Conservation (phyloP, 306 rosid genomes). For the Coriaria nepalensis region DNA sequence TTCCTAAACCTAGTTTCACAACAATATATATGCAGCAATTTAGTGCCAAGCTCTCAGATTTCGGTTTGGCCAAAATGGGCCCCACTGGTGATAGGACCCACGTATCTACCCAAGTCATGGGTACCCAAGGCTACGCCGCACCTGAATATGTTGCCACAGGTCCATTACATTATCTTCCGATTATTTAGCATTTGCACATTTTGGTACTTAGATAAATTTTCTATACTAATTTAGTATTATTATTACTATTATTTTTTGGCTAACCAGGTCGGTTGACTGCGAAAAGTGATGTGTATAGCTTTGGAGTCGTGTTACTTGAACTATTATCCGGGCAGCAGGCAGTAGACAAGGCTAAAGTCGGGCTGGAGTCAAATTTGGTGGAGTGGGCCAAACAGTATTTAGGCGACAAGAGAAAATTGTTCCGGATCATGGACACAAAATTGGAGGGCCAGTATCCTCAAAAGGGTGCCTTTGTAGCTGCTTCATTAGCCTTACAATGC, state of each 20-base stretch:
- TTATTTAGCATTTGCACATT: not conserved
- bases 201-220: not conserved
- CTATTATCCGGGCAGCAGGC: slow-evolving; percentile 73
- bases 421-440: slow-evolving; percentile 87
- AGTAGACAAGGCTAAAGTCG: slow-evolving; percentile 47
- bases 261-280: slow-evolving; percentile 71
- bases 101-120: slow-evolving; percentile 90
- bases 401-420: slow-evolving; percentile 53
- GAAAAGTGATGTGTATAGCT: slow-evolving; percentile 87
- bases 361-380: slow-evolving; percentile 62
- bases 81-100: slow-evolving; percentile 96
- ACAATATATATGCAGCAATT: slow-evolving; percentile 43
- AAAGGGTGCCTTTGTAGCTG: slow-evolving; percentile 66
- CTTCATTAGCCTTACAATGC: slow-evolving; percentile 64
- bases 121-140: slow-evolving; percentile 94
- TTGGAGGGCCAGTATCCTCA: slow-evolving; percentile 84
- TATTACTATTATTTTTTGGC: not conserved
- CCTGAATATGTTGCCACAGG: slow-evolving; percentile 98
- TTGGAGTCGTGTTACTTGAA: slow-evolving; percentile 83
- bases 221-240: not conserved
- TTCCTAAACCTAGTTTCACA: slow-evolving; percentile 9
- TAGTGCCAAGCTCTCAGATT: slow-evolving; percentile 87
- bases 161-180: slow-evolving; percentile 15
- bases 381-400: slow-evolving; percentile 85
- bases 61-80: slow-evolving; percentile 91